Evolutionary conservation across 129 eudicot species (phyloP).

Genomic region (Heracleum sosnowskyi): DNA sequence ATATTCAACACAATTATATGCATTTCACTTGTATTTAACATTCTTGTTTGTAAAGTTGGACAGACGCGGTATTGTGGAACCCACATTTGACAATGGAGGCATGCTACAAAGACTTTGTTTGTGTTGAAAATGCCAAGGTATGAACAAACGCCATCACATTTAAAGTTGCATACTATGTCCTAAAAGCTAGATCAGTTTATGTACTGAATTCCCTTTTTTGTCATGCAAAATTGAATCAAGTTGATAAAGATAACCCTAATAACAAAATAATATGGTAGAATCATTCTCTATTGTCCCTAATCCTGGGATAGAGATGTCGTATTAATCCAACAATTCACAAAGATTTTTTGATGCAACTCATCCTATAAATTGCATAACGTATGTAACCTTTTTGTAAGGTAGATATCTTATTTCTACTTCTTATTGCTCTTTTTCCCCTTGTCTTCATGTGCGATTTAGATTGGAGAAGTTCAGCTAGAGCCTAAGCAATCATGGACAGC

Average conservation of each 20-base stretch:
- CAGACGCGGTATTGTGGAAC: constrained; percentile 92
- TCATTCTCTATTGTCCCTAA: neutral
- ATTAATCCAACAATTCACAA: neutral
- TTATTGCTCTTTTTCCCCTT: neutral
- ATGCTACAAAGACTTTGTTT: constrained; percentile 90
- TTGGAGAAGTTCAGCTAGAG: constrained; percentile 62
- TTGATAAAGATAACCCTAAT: neutral
- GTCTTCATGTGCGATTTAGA: constrained; percentile 34
- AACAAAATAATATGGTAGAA: neutral
- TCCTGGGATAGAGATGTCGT: neutral
- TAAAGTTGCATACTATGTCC: neutral
- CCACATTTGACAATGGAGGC: constrained; percentile 93
- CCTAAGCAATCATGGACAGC: constrained; percentile 94
- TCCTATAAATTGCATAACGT: neutral
- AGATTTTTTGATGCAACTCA: neutral
- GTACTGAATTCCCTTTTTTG: neutral
- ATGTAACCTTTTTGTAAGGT: neutral
- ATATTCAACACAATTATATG: neutral
- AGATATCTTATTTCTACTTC: neutral
- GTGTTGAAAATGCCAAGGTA: constrained; percentile 98
- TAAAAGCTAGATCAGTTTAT: neutral
- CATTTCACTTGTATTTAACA: constrained; percentile 13
- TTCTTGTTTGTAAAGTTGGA: constrained; percentile 56
- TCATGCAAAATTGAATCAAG: neutral
- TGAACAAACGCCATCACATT: neutral